A percentile compares a stretch with the other conserved stretches of the same genome.
These are phyloP conservation scores for Trichoderma koningii DNA, from an alignment of 2,329 filamentous ascomycete genomes.

Conservation along the genomic window DNA sequence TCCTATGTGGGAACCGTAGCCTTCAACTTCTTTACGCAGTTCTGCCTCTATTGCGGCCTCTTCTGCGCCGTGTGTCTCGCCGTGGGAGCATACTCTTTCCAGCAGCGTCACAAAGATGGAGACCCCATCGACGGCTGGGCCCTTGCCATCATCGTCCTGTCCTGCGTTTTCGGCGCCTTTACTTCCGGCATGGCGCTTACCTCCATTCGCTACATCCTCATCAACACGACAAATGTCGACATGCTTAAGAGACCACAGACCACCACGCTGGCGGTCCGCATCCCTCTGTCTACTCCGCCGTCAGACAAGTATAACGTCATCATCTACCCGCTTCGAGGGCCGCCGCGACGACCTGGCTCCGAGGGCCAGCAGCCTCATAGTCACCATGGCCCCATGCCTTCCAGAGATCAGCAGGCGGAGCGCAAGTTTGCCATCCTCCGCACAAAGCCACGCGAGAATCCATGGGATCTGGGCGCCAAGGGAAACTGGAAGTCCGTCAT, in stretches of 20 bases:
- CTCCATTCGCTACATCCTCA: slow-evolving; percentile 67
- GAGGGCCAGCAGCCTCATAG: neutral
- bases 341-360: slow-evolving; percentile 35
- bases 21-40: slow-evolving; percentile 93
- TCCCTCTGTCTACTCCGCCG: slow-evolving; percentile 54
- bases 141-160: slow-evolving; percentile 66
- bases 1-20: slow-evolving; percentile 43
- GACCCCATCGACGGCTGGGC: slow-evolving; percentile 57
- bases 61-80: slow-evolving; percentile 67
- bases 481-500: slow-evolving; percentile 79
- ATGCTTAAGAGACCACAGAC: slow-evolving; percentile 64
- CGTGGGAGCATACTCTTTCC: slow-evolving; percentile 64
- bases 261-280: slow-evolving; percentile 73
- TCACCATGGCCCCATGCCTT: slow-evolving; percentile 28
- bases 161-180: slow-evolving; percentile 78
- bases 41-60: slow-evolving; percentile 70
- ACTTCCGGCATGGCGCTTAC: slow-evolving; percentile 73
- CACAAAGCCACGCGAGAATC: slow-evolving; percentile 74
- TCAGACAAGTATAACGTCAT: slow-evolving; percentile 53
- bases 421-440: slow-evolving; percentile 79
- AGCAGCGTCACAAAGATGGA: slow-evolving; percentile 51
- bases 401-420: slow-evolving; percentile 51
- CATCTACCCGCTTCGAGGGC: slow-evolving; percentile 56
- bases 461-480: slow-evolving; percentile 74
- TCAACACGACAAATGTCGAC: slow-evolving; percentile 85